These are phyloP conservation scores for Ricinus communis DNA, from an alignment of 345 rosid species.

Conservation along the genomic window DNA sequence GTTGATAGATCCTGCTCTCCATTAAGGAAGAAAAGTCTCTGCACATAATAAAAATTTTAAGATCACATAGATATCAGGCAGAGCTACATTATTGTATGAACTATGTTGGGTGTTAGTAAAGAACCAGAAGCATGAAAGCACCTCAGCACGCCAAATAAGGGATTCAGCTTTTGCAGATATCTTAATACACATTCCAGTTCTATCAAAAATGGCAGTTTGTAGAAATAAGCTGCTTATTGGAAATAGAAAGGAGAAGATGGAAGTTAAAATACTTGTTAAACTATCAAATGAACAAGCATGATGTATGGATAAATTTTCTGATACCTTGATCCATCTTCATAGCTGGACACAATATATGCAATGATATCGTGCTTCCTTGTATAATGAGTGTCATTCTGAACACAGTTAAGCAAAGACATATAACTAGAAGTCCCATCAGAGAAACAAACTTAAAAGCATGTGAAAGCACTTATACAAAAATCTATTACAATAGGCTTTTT, in stretches of 20 bases:
- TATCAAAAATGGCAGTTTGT: conserved; percentile 49
- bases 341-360: conserved; percentile 50
- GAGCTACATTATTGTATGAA: not conserved
- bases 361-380: conserved; percentile 71
- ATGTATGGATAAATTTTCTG: conserved; percentile 9
- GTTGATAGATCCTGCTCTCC: conserved; percentile 84
- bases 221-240: conserved; percentile 47
- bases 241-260: conserved; percentile 17
- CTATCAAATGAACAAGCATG: not conserved
- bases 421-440: conserved; percentile 16
- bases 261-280: conserved; percentile 10
- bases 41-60: conserved; percentile 31
- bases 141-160: conserved; percentile 90
- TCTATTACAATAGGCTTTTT: not conserved
- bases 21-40: conserved; percentile 93
- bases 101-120: not conserved
- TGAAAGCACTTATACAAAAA: conserved; percentile 10
- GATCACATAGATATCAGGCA: not conserved
- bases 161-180: conserved; percentile 59
- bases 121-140: conserved; percentile 21
- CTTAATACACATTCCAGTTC: conserved; percentile 56
- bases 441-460: conserved; percentile 14
- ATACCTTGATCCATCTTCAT: conserved; percentile 57
- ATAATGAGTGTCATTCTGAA: conserved; percentile 47
- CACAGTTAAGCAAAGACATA: conserved; percentile 7